Percentiles rank a stretch among this genome's conserved stretches.
These are phyloP conservation scores for Sinapis alba DNA, from an alignment of 441 rosid species.

Conservation along the genomic window DNA sequence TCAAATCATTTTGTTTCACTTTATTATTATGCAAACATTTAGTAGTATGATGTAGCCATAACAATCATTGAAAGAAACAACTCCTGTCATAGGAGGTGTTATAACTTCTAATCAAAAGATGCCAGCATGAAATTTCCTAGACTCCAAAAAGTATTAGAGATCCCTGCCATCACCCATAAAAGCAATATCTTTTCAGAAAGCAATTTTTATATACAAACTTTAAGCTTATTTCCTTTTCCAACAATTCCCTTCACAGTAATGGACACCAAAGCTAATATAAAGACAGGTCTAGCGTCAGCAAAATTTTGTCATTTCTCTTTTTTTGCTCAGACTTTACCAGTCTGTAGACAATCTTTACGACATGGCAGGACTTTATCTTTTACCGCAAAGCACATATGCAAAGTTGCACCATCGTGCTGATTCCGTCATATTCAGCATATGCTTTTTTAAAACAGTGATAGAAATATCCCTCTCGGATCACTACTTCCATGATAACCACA, in stretches of 20 bases:
- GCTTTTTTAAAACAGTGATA: constrained; percentile 21
- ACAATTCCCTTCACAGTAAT: constrained; percentile 40
- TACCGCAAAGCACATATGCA: constrained; percentile 34
- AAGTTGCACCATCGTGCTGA: constrained; percentile 29
- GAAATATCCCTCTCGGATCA: constrained; percentile 8
- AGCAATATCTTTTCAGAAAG: constrained; percentile 25
- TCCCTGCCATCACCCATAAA: constrained; percentile 20
- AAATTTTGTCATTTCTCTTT: constrained; percentile 35
- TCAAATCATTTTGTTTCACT: constrained; percentile 11
- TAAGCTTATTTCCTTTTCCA: constrained; percentile 38
- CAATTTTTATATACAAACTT: constrained; percentile 11
- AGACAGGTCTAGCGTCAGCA: constrained; percentile 33
- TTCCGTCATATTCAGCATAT: constrained; percentile 23
- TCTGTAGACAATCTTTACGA: constrained; percentile 33
- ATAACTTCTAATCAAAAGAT: constrained; percentile 19
- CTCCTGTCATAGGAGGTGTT: background rate
- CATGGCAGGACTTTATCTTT: constrained; percentile 36
- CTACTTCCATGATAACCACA: constrained; percentile 30
- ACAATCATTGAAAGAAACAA: background rate
- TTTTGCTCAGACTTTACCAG: constrained; percentile 14
- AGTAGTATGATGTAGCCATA: constrained; percentile 19
- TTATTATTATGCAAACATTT: constrained; percentile 23
- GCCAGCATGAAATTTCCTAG: constrained; percentile 11
- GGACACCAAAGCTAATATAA: constrained; percentile 34
- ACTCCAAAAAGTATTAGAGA: constrained; percentile 13